Conservation (phyloP, 805 yeast species). For the Ogataea paraovalis region DNA sequence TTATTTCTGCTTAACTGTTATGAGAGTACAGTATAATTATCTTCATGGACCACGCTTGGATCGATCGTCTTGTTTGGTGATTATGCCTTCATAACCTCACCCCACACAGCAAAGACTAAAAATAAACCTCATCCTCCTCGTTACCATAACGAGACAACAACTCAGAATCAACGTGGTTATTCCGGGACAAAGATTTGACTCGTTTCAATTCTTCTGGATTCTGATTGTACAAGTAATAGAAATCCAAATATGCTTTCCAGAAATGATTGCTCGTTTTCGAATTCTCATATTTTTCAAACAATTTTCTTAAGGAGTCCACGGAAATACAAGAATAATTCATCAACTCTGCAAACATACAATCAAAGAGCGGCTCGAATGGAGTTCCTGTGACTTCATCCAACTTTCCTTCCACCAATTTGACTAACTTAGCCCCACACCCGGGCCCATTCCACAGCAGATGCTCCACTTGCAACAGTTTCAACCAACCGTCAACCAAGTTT, state of each 20-base stretch:
- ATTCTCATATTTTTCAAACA: slow-evolving; percentile 26
- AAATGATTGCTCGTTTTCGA: slow-evolving; percentile 17
- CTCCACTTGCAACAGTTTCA: slow-evolving; percentile 42
- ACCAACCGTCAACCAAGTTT: slow-evolving; percentile 35
- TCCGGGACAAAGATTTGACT: slow-evolving; percentile 6
- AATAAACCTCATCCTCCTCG: slow-evolving; percentile 10
- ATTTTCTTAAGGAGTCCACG: slow-evolving; percentile 13
- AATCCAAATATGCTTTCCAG: slow-evolving; percentile 24
- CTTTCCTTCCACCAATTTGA: slow-evolving; percentile 29
- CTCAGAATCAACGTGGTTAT: background rate
- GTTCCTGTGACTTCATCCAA: slow-evolving; percentile 21
- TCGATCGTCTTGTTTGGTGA: too few relatives aligned
- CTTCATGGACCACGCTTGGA: too few relatives aligned
- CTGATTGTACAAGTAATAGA: slow-evolving; percentile 14
- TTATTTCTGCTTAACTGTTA: too few relatives aligned
- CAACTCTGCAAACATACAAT: slow-evolving; percentile 34
- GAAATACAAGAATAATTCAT: slow-evolving; percentile 24
- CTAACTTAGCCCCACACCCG: slow-evolving; percentile 22
- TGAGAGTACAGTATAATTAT: too few relatives aligned
- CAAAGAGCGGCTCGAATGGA: slow-evolving; percentile 29
- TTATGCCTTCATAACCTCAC: too few relatives aligned
- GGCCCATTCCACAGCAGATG: slow-evolving; percentile 19
- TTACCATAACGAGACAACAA: background rate
- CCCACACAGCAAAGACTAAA: slow-evolving; percentile 2
- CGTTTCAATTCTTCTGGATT: slow-evolving; percentile 7